phyloP scores from a whole-genome alignment of 2,329 filamentous ascomycete genomes.

The Colletotrichum sp. region DNA sequence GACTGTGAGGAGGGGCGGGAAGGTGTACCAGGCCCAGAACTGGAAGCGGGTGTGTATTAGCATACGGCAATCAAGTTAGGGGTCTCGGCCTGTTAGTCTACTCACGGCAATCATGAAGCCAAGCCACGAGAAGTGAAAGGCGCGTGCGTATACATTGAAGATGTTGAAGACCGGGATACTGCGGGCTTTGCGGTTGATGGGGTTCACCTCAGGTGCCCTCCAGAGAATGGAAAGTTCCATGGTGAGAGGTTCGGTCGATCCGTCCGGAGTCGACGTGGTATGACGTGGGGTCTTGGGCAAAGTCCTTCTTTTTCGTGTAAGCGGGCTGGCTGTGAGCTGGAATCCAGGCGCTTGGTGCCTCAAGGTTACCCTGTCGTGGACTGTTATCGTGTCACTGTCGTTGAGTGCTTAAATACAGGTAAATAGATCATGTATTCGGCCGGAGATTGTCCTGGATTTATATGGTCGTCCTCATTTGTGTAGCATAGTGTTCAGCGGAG shows the following conservation, averaged over 20 bases:
- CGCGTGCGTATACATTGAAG: conserved; percentile 79
- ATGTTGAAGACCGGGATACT: conserved; percentile 82
- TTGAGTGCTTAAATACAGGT: not conserved
- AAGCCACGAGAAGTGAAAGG: conserved; percentile 90
- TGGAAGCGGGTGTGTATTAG: conserved; percentile 27
- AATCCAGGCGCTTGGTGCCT: not conserved
- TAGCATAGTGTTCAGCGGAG: not conserved
- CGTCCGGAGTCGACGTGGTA: not conserved
- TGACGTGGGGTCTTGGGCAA: not conserved
- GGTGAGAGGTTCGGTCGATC: not conserved
- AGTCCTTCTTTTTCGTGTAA: not conserved
- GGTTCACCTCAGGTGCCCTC: conserved; percentile 76
- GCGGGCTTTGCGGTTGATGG: conserved; percentile 81
- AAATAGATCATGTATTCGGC: not conserved
- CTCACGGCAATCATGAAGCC: conserved; percentile 84
- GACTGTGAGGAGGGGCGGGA: conserved; percentile 78
- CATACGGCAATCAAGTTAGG: not conserved
- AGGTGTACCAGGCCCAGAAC: conserved; percentile 93
- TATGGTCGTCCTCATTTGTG: not conserved
- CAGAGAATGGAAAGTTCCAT: conserved; percentile 47
- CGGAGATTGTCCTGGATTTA: not conserved
- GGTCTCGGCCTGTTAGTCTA: conserved; percentile 1
- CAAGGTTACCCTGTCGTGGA: not conserved
- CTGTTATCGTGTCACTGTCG: not conserved
- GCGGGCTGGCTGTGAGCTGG: not conserved